phyloP scores from a whole-genome alignment of 306 rosid genomes.

The Fragaria iinumae region DNA sequence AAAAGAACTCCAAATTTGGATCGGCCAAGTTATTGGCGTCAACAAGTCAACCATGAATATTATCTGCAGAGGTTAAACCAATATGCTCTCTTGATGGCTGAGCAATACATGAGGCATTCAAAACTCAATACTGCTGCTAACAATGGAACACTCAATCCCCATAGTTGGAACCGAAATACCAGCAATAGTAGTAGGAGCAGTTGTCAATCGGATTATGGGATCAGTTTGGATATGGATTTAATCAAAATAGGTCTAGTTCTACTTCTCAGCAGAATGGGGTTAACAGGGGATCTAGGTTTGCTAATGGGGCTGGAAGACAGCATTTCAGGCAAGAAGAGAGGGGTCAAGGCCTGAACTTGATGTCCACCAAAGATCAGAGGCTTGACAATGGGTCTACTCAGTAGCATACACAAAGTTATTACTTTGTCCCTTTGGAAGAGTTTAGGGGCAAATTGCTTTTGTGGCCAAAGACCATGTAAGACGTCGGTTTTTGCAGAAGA shows the following conservation, averaged over 20 bases:
- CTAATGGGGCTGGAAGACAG: not conserved
- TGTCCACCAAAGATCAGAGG: not conserved
- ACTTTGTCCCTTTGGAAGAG: not conserved
- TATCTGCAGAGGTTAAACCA: conserved; percentile 5
- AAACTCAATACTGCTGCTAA: not conserved
- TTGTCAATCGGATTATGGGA: not conserved
- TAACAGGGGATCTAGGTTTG: not conserved
- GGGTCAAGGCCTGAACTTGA: not conserved
- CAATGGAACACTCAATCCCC: not conserved
- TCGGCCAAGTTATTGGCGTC: too few relatives aligned
- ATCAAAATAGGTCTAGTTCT: not conserved
- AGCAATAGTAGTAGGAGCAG: not conserved
- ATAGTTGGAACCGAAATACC: not conserved
- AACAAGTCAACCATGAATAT: not conserved
- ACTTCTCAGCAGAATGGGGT: not conserved
- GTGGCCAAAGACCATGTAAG: conserved; percentile 17
- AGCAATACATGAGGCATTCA: not conserved
- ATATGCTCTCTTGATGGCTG: not conserved
- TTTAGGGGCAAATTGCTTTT: conserved; percentile 9
- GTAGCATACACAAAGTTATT: not conserved
- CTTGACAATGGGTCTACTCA: not conserved
- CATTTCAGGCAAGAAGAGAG: not conserved
- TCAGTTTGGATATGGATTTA: not conserved
- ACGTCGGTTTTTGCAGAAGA: not conserved
- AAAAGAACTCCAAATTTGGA: too few relatives aligned